Conservation (phyloP, 1,139 yeast species). For the Scheffersomyces illinoinensis region DNA sequence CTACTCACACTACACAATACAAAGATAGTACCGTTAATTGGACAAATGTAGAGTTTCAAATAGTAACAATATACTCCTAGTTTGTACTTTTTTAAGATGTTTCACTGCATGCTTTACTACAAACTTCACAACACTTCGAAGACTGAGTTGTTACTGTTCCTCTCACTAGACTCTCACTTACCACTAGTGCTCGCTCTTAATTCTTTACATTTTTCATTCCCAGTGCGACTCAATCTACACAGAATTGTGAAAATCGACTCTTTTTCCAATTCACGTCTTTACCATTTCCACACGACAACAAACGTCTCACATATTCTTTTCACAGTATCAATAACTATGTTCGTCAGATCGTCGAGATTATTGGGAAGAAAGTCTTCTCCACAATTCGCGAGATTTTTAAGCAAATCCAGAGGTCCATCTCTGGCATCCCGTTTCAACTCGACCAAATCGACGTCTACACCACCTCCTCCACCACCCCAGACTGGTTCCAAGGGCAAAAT, state of each 20-base stretch:
- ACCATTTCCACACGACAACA: not conserved
- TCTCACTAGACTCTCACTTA: not conserved
- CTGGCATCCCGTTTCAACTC: conserved; percentile 17
- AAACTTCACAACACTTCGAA: not conserved
- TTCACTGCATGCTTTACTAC: not conserved
- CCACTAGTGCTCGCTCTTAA: not conserved
- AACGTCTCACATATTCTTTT: not conserved
- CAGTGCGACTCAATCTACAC: not conserved
- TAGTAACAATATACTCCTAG: not conserved
- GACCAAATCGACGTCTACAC: conserved; percentile 13
- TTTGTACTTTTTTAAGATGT: no score
- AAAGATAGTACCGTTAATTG: not conserved
- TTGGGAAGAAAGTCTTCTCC: not conserved
- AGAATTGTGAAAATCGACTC: not conserved
- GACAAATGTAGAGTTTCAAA: not conserved
- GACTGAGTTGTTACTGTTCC: not conserved
- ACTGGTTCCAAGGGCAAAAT: conserved; percentile 23
- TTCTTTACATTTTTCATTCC: not conserved
- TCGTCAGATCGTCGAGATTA: not conserved
- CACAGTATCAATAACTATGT: not conserved
- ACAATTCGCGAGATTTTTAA: conserved; percentile 2
- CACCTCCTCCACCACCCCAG: conserved; percentile 16
- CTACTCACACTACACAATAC: not conserved
- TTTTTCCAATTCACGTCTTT: not conserved
- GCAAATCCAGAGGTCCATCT: not conserved